Base-by-base conservation (phyloP, 2,329 filamentous ascomycete species). In the Epichloe sylvatica region DNA sequence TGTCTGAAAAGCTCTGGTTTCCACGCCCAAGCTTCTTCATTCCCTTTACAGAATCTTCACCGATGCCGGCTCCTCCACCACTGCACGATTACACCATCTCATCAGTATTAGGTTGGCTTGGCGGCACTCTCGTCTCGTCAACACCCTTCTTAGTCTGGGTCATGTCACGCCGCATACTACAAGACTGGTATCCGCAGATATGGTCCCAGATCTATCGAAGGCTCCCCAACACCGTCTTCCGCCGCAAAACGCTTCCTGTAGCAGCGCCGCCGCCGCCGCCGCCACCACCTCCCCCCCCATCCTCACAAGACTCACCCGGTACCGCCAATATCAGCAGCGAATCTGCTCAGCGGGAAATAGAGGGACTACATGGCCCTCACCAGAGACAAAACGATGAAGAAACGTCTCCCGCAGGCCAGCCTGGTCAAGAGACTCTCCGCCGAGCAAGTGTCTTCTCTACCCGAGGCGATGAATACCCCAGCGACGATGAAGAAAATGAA, bases 401-500 rank as follows among this genome's bases (percentile, higher is more conserved):
- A 46, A 59, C 56, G 2, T 59, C 63, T 36, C 44, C 58, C 19
- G 56, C 57, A 13, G 50, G 45, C 25, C 65, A 64, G 5, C 50
- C 60, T 1, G 55, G 50, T 39, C 64, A 56, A 5, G 66, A 65
- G 41, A 60, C 63, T 3, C 59, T 66, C 25, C 64, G 71, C 39
- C 64, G 71, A 23, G 68, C 70, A 23, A 73, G 73, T 56, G 69
- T 70, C 1, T 66, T 74, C 51, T 75, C 74, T 0, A 62, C 65
- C 9, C 62, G 71, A n/a, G 71, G 66, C 13, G 72, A 75, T 50
- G 76, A 77, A 39, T 76, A 74, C 51, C 72, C 66, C 11, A 76
- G 70, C 12, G 77, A 80, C 44, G 77, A 80, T 48, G 76, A 78
- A 45, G 76, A 76, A 15, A 66, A 73, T 13, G 76, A 77, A 45